phyloP scores from a whole-genome alignment of 768 basidiomycete species.

The Lactarius hatsudake region DNA sequence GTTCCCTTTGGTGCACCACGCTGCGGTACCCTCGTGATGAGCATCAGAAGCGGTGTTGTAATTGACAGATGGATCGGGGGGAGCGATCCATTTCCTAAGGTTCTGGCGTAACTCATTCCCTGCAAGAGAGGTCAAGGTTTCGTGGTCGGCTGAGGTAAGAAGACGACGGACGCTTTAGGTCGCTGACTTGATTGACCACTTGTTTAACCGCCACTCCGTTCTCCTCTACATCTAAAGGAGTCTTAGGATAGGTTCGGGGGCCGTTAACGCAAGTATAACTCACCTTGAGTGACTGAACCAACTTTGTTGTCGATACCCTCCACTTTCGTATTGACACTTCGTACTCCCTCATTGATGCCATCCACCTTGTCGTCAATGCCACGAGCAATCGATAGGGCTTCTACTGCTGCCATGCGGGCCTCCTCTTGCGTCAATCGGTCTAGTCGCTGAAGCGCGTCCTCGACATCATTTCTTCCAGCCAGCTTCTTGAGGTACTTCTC shows the following conservation, averaged over 20 bases:
- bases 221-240: not conserved
- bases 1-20: not conserved
- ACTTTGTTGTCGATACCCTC: not conserved
- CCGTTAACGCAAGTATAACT: not conserved
- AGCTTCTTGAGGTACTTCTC: not conserved
- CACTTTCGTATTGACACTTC: too few species aligned
- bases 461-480: not conserved
- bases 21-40: not conserved
- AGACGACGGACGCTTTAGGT: not conserved
- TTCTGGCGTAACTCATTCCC: not conserved
- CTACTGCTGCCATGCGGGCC: not conserved
- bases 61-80: not conserved
- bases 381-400: not conserved
- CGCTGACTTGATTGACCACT: not conserved
- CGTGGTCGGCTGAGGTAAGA: not conserved
- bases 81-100: not conserved
- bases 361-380: not conserved
- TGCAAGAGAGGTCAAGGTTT: not conserved
- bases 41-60: not conserved
- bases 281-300: not conserved
- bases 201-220: not conserved
- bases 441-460: not conserved
- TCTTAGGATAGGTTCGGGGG: not conserved
- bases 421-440: not conserved
- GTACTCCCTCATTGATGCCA: too few species aligned